A percentile compares a stretch with the other conserved stretches of the same genome.
These are phyloP conservation scores for Fonsecaea pugnacius DNA, from an alignment of 2,329 filamentous ascomycete genomes.

Conservation along the genomic window DNA sequence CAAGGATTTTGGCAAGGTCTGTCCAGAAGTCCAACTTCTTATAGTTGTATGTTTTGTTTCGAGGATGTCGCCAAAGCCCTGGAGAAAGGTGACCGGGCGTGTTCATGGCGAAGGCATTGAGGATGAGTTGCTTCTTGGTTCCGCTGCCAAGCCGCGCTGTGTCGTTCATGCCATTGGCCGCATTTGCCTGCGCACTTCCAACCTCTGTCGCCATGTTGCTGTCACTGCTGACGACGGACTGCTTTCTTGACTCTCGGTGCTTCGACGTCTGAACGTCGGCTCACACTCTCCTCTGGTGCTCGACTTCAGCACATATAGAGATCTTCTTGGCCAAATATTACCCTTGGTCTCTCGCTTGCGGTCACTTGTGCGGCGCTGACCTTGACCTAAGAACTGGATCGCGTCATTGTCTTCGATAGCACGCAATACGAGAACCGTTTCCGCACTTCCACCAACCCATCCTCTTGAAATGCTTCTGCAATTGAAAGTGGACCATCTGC, in stretches of 20 bases:
- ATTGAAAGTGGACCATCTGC: neutral
- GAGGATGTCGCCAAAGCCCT: slow-evolving; percentile 46
- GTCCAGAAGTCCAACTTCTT: slow-evolving; percentile 55
- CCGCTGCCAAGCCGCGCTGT: slow-evolving; percentile 2
- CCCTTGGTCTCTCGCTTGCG: neutral
- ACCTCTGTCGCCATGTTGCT: slow-evolving; percentile 6
- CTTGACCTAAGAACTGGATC: neutral
- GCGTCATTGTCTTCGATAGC: slow-evolving; percentile 21
- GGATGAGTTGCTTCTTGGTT: slow-evolving; percentile 43
- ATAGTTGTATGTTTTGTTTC: slow-evolving; percentile 46
- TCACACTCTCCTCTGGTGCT: neutral
- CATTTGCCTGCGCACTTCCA: neutral
- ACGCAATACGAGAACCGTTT: slow-evolving; percentile 24
- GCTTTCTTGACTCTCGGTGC: neutral
- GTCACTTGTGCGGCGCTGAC: slow-evolving; percentile 8
- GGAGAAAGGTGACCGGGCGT: slow-evolving; percentile 53
- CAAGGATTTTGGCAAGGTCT: slow-evolving; percentile 52
- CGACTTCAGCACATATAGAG: neutral
- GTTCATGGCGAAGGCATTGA: slow-evolving; percentile 56
- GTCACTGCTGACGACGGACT: neutral
- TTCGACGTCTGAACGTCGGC: neutral
- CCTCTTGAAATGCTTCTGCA: neutral
- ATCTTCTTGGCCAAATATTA: slow-evolving; percentile 1
- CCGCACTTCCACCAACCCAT: neutral
- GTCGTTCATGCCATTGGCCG: slow-evolving; percentile 2